phyloP scores from a whole-genome alignment of 2,329 filamentous ascomycete genomes.

The Pseudocercospora eumusae region DNA sequence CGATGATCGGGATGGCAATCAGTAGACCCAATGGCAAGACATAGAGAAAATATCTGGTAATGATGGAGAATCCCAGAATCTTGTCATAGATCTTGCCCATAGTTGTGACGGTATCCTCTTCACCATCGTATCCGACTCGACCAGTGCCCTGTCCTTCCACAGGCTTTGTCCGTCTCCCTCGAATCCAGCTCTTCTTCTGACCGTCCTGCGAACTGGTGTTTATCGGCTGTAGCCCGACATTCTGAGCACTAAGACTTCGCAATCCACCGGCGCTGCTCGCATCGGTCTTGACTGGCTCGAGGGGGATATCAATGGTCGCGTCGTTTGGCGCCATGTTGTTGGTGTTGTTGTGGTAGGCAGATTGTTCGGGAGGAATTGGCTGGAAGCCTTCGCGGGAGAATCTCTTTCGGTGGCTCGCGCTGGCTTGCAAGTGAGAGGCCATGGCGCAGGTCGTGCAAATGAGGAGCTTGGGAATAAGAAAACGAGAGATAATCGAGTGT shows the following conservation, averaged over 20 bases:
- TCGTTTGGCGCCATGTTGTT: slow-evolving; percentile 46
- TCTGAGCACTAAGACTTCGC: slow-evolving; percentile 43
- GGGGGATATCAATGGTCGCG: slow-evolving; percentile 62
- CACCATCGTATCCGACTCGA: slow-evolving; percentile 44
- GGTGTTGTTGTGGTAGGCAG: slow-evolving; percentile 18
- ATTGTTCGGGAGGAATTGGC: slow-evolving; percentile 29
- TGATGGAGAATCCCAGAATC: slow-evolving; percentile 62
- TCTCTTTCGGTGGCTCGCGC: slow-evolving; percentile 26
- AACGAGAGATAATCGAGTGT: not conserved
- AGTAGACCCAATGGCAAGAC: slow-evolving; percentile 59
- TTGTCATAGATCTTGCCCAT: slow-evolving; percentile 63
- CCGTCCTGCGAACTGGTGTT: slow-evolving; percentile 32
- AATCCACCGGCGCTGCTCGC: slow-evolving; percentile 45
- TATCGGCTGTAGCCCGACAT: slow-evolving; percentile 34
- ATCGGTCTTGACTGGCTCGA: slow-evolving; percentile 57
- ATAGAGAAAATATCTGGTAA: slow-evolving; percentile 66
- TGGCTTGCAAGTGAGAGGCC: slow-evolving; percentile 25
- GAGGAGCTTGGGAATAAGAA: not conserved
- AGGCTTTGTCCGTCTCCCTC: slow-evolving; percentile 39
- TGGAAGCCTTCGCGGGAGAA: slow-evolving; percentile 38
- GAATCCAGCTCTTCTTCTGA: slow-evolving; percentile 45
- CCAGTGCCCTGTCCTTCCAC: slow-evolving; percentile 36
- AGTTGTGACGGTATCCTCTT: slow-evolving; percentile 58
- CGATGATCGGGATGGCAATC: slow-evolving; percentile 64
- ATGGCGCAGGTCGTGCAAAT: slow-evolving; percentile 16